Percentiles rank a stretch among this genome's conserved stretches.
Conservation (phyloP, 768 basidiomycete genomes). For the Cubamyces lactineus region DNA sequence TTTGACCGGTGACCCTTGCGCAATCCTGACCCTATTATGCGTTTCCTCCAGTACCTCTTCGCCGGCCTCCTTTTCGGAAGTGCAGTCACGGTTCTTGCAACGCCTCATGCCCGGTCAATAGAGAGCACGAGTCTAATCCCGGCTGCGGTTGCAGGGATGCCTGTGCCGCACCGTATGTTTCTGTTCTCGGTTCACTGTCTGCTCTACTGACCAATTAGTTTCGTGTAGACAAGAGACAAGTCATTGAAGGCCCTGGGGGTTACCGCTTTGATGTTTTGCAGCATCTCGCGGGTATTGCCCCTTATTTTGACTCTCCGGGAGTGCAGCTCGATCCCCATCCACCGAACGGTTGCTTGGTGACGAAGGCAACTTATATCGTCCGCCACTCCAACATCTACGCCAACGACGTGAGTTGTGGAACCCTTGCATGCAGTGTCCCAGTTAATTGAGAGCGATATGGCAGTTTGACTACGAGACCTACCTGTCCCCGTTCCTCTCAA, state of each 20-base stretch:
- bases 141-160: background rate
- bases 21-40: background rate
- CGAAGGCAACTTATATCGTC: slow-evolving; percentile 25
- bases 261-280: slow-evolving; percentile 21
- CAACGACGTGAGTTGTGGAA: slow-evolving; percentile 15
- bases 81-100: background rate
- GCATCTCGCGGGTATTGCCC: slow-evolving; percentile 24
- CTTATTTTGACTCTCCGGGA: slow-evolving; percentile 27
- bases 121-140: background rate
- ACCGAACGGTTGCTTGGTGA: slow-evolving; percentile 20
- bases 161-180: slow-evolving; percentile 16
- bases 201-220: background rate
- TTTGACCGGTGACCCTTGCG: background rate
- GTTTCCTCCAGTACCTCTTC: background rate
- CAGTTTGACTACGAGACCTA: slow-evolving; percentile 27
- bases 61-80: background rate
- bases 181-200: background rate
- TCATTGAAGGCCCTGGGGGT: slow-evolving; percentile 15
- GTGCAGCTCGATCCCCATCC: slow-evolving; percentile 22
- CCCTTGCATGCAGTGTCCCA: background rate
- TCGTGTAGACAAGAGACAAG: slow-evolving; percentile 17
- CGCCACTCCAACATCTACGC: slow-evolving; percentile 29
- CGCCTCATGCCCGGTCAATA: background rate
- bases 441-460: no score
- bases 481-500: slow-evolving; percentile 22